Base-by-base conservation (phyloP, 2,329 filamentous ascomycete genomes). In the Sporothrix globosa region DNA sequence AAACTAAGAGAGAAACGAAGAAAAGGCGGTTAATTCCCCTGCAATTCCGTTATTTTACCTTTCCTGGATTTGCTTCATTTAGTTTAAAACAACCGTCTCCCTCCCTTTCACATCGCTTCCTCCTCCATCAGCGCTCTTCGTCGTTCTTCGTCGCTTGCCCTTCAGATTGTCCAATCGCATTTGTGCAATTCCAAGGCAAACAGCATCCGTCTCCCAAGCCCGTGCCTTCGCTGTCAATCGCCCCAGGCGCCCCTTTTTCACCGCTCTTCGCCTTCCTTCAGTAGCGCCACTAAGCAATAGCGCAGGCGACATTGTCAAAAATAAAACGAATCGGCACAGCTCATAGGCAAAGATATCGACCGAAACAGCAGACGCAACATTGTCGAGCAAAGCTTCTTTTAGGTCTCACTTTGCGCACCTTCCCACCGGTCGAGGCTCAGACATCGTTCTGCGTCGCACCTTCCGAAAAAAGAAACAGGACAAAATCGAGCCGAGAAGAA, bases 261-360 rank as follows among this genome's bases (percentile, higher is more conserved):
- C 61, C 41, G 61, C 61, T 34, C 44, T 17, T 65, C 46, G 27
- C 48, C 48, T 21, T 30, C 30, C 48, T 53, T 24, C 48, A 13
- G n/a, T 48, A 39, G 27, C 44, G 48, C 63, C 44, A 53, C 63
- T 67, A 67, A 67, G 63, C 63, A 67, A 67, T 67, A 67, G 63
- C 30, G 63, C 63, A 14, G 63, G 63, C 46, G n/a, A 53, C 19
- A 67, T 39, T 67, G 46, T 24, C 46, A 52, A 53, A 67, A 46
- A 63, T 63, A 46, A 67, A 53, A 41, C 50, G 34, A 52, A n/a
- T 19, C 50, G 48, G 19, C 63, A 41, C 7, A 19, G 24, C 44
- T 13, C 44, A 10, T n/a, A 17, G 30, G 17, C 24, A 4, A 27
- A 14, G 41, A 30, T 27, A 52, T 24, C 48, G 19, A 39, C 5